A percentile compares a stretch with the other conserved stretches of the same genome.
Evolutionary conservation across 2,329 filamentous ascomycete species (phyloP).

Genomic region (Gaeumannomyces tritici): DNA sequence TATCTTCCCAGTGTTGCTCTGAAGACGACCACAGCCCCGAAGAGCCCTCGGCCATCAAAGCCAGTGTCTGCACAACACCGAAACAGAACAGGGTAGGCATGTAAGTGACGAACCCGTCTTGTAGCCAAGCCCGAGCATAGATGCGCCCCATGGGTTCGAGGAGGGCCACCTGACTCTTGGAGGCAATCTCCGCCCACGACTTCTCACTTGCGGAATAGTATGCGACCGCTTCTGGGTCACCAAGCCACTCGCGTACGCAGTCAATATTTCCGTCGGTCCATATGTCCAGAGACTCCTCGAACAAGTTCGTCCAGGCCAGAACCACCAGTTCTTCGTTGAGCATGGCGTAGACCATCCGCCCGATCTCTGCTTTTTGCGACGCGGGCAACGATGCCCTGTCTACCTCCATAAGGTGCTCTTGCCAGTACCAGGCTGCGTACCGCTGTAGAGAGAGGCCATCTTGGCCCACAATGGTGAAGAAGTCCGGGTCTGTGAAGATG

Average conservation of each 20-base stretch:
- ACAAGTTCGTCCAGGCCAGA: conserved; percentile 4
- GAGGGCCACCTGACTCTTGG: not conserved
- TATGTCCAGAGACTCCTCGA: conserved; percentile 4
- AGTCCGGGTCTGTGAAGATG: conserved; percentile 3
- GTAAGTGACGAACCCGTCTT: conserved; percentile 3
- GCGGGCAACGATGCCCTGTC: not conserved
- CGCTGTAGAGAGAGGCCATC: conserved; percentile 1
- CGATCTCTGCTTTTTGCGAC: not conserved
- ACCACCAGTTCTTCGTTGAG: conserved; percentile 1
- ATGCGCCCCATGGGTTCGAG: conserved; percentile 1
- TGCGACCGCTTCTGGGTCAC: not conserved
- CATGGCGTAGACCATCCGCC: not conserved
- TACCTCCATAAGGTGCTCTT: conserved; percentile 2
- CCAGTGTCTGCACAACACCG: conserved; percentile 3
- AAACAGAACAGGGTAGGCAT: conserved; percentile 5
- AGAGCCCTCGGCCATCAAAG: not conserved
- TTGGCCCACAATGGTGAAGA: not conserved
- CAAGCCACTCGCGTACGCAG: conserved; percentile 1
- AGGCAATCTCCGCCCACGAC: conserved; percentile 1
- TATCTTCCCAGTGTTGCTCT: not conserved
- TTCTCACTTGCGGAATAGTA: not conserved
- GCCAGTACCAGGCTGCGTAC: conserved; percentile 4
- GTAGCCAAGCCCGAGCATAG: conserved; percentile 1
- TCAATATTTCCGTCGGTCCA: conserved; percentile 4
- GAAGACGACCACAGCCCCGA: not conserved